Conservation (phyloP, 1,284 basidiomycete species). For the Paramarasmius palmivorus region DNA sequence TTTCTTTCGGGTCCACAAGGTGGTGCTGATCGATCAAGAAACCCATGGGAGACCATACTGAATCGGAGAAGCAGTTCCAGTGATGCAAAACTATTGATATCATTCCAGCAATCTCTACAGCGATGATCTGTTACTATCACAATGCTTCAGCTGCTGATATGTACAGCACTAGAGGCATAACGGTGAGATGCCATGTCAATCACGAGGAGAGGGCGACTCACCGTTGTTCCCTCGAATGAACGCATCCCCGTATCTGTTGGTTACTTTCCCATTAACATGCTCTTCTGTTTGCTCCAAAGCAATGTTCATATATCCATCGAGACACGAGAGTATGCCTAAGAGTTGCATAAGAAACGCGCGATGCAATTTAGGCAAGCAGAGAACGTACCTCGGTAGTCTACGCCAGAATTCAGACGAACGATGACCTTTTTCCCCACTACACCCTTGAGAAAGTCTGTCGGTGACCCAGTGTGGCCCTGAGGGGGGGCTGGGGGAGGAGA, state of each 20-base stretch:
- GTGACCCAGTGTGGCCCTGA: constrained; percentile 65
- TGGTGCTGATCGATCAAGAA: too few relatives aligned
- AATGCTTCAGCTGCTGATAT: constrained; percentile 37
- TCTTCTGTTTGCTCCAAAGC: constrained; percentile 97
- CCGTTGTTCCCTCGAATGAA: constrained; percentile 98
- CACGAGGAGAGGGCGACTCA: constrained; percentile 42
- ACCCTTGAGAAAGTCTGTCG: constrained; percentile 88
- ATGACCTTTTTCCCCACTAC: constrained; percentile 96
- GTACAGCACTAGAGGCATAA: constrained; percentile 30
- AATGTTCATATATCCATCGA: constrained; percentile 99
- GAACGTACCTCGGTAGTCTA: constrained; percentile 88
- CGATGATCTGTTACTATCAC: constrained; percentile 11
- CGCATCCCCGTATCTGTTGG: constrained; percentile 91
- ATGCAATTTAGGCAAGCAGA: neutral
- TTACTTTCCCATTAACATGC: constrained; percentile 84
- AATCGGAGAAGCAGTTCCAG: neutral
- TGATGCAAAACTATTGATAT: neutral
- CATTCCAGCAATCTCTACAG: neutral
- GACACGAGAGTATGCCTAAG: constrained; percentile 93
- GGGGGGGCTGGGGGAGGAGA: constrained; percentile 48
- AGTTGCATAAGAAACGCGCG: neutral
- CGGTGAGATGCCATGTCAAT: constrained; percentile 22
- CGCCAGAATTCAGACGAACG: constrained; percentile 92
- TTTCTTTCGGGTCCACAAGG: too few relatives aligned
- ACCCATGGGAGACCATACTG: too few relatives aligned